Base-by-base conservation (phyloP, 1,284 basidiomycete genomes). In the Xanthoconium separans region DNA sequence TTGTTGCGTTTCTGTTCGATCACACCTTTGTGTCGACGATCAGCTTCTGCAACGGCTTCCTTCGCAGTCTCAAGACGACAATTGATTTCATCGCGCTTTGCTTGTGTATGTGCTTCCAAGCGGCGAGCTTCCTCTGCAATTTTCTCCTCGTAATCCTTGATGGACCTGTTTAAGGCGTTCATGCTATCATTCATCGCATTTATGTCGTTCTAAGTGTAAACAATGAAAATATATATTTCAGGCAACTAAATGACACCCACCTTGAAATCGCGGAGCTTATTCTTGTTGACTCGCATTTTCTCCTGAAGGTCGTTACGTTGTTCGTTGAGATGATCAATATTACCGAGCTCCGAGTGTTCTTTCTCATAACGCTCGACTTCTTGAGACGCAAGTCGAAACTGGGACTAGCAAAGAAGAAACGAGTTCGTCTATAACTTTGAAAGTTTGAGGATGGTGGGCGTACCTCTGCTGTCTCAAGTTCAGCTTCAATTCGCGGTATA, bases 101-200 rank as follows among this genome's bases (percentile, higher is more conserved):
- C 79, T 58, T 87, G 82, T 3, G 80, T 81, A 58, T 82, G 77
- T 6, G 74, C 73, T 48, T 80, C 82, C 62, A 84, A 71, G 36
- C 83, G 82, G 37, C 70, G 70, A 20, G 76, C 73, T 66, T 90
- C 88, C 13, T 74, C 75, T 2, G 63, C 70, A 47, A 93, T 89
- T 51, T 81, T 74, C 12, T 64, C 58, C 6, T 84, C 72, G 40
- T 81, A 73, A 0, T 76, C 74, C 4, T 72, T 65, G 53, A 92
- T 86, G 16, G 74, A 65, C 0, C 53, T 63, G 9, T 81, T 78
- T 27, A 78, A 55, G 0, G 62, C 60, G 6, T 65, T 69, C 36
- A 84, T 58, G 43, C 72, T 75, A 11, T 63, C 58, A 50, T 79
- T 75, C 68, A 87, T 84, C 20, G 70, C 65, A 46, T 68, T 77